Evolutionary conservation across 2,329 filamentous ascomycete genomes (phyloP), one percentile per base, ranked within the genome.

Genomic region (Neurospora sp.): DNA sequence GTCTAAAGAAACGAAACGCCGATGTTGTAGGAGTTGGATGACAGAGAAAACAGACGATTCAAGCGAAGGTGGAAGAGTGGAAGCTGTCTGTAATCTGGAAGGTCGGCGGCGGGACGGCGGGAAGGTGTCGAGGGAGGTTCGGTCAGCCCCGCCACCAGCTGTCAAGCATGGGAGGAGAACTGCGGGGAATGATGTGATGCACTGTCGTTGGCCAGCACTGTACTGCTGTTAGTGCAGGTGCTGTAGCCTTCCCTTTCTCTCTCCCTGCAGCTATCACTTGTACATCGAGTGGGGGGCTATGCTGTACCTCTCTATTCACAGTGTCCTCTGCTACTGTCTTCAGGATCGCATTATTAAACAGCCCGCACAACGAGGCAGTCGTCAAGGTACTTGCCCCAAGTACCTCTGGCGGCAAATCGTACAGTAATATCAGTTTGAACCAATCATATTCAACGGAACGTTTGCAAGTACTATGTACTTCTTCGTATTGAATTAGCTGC

Each of bases 91-190:
- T 52, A 23, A 52, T 52, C 43, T 68, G 6, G 41, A 43, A 43
- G 41, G 41, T 43, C 41, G 41, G n/a, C 41, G 39, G 39, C 39
- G 39, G 39, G 41, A 38, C 57, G 39, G 52, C 28, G 38, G 33
- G 33, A 67, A 37, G 65, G 12, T 38, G 15, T 66, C 23, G 43
- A 66, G 68, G 62, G 71, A 46, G 19, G 57, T 68, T 65, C 66
- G 43, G 57, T 67, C 69, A 73, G 70, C 71, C 71, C 72, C 72
- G 72, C 72, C 71, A 70, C 67, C 41, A 57, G 46, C 46, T 57
- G 46, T 57, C 46, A 57, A 57, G 46, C 46, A 57, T 33, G 10
- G 10, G 33, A 57, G 46, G 66, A 28, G 65, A 52, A 33, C 66
- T 69, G 69, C 70, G 70, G 69, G 71, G 68, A 67, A 69, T 69